Evolutionary conservation across 2,329 filamentous ascomycete genomes (phyloP).

Genomic region (Fusarium concolor): DNA sequence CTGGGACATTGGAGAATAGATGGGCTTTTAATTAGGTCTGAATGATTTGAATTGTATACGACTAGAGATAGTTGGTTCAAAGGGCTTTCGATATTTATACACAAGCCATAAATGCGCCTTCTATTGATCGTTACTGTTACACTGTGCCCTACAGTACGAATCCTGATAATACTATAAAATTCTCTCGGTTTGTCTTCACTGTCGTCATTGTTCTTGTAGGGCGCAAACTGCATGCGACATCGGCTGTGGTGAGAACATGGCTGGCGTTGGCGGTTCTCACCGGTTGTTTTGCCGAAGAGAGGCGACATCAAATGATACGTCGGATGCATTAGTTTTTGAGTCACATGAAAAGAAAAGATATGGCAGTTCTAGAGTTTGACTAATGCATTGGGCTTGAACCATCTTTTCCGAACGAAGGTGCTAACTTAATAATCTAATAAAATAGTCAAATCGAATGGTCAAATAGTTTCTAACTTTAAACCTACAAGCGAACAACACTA

Average conservation of each 20-base stretch:
- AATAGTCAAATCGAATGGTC: conserved; percentile 16
- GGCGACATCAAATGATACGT: neutral
- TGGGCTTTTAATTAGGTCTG: neutral
- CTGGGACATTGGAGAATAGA: conserved; percentile 4
- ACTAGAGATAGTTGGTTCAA: neutral
- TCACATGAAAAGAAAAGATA: neutral
- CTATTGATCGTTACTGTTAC: neutral
- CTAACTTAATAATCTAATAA: conserved; percentile 1
- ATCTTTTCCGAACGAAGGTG: neutral
- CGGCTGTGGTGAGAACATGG: conserved; percentile 1
- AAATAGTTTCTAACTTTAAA: neutral
- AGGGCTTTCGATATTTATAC: neutral
- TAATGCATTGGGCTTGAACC: neutral
- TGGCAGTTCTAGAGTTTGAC: conserved; percentile 2
- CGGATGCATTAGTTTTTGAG: neutral
- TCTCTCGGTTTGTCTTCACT: neutral
- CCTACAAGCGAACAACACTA: no score
- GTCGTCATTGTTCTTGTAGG: conserved; percentile 15
- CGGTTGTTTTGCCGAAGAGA: neutral
- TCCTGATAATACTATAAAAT: neutral
- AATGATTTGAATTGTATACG: no score
- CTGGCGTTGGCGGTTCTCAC: neutral
- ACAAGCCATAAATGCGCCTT: neutral
- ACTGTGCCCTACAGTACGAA: neutral
- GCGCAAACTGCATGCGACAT: conserved; percentile 14